Base-by-base conservation (phyloP, 768 basidiomycete species). In the Leccinum arenicola region DNA sequence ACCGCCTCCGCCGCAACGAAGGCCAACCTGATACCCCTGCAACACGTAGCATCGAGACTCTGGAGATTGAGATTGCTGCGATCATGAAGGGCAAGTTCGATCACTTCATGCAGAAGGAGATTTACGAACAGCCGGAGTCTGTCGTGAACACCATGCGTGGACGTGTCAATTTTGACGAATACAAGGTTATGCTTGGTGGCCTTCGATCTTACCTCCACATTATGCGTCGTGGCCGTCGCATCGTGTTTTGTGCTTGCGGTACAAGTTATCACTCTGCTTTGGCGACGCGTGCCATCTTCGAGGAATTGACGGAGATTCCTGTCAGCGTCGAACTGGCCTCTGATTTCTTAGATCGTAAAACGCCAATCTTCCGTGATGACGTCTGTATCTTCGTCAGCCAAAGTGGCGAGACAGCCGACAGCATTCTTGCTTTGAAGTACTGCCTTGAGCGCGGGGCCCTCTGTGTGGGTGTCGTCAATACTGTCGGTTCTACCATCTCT, bases 111-210 rank as follows among this genome's bases (percentile, higher is more conserved):
- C 96, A 98, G 75, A 99, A 99, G 80, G 97, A 99, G 76, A 98
- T 98, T 67, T 98, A 94, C 80, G 93, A 98, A 72, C 96, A 98
- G 74, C 96, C 97, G 53, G 97, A 99, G 71, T 96, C 94, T 27
- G 97, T 98, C 62, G 94, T 98, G 77, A 99, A 99, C 84, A 99
- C 97, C 53, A 99, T 99, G 97, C 91, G 97, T 84, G 97, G 97
- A 61, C 94, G 97, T 66, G 91, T 99, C 80, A 98, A 97, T 83
- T 99, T 99, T 67, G 97, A 98, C 71, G 86, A 82, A 55, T 84
- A 92, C 76, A 83, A 82, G 63, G 91, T 99, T 71, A 98, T 89
- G 11, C 87, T 99, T 47, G 97, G 97, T 71, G 97, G 97, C 40
- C 82, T 99, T 61, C 92, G 95, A 61, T 90, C 89, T 17, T 98